Evolutionary conservation across 2,329 filamentous ascomycete species (phyloP), one percentile per base, ranked within the genome.

Genomic region (Fusarium subtropicale): DNA sequence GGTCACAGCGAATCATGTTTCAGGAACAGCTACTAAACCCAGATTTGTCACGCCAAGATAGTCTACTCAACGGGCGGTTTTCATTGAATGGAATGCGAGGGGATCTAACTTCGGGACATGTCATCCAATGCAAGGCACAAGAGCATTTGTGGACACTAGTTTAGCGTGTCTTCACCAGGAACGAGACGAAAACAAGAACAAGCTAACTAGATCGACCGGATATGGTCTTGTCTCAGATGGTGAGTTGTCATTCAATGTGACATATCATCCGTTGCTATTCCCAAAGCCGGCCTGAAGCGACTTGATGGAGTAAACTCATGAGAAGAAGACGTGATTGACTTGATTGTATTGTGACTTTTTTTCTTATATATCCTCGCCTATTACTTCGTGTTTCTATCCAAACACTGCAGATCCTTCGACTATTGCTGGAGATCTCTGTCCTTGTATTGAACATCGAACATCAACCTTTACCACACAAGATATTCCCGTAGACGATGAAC

Each of bases 111-210:
- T 31, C 41, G 26, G 42, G 42, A 47, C n/a, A 50, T 53, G 39
- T 22, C 33, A 51, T 22, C 48, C 48, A 51, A 39, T 51, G 48
- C 48, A 48, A 65, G 60, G 61, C 31, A 65, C 54, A 38, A 39
- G 36, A 36, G 15, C 54, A 65, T 60, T 39, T 15, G 38, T 60
- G n/a, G 13, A n/a, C 22, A 8, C 26, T 18, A 41, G n/a, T 16
- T 39, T 65, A 65, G 62, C 41, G 54, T 31, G 11, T 20, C 31
- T 39, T 59, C 24, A 20, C 42, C 60, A 60, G 62, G 60, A 65
- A 65, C 62, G 42, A 41, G 46, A 65, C 28, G 13, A 45, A 41
- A 38, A 24, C 20, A 42, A 44, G 30, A 13, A 39, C 33, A 22
- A 22, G 36, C 36, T 39, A 15, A 39, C 31, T 28, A 48, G 60